These are phyloP conservation scores for Cynanchum wilfordii DNA, from an alignment of 257 asterid genomes.

Conservation along the genomic window DNA sequence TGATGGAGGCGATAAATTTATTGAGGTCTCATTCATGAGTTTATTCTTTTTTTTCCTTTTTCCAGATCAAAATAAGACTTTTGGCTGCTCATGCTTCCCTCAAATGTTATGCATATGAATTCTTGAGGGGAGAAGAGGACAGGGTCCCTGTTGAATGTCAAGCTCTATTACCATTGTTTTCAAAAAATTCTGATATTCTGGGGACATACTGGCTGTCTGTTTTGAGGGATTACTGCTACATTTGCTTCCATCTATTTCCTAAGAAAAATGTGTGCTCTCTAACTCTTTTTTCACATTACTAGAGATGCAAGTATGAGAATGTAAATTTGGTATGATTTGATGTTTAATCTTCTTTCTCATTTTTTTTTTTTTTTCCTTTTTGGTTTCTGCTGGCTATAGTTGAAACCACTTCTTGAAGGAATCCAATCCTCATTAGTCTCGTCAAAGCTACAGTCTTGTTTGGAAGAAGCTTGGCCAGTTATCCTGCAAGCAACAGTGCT, in stretches of 20 bases:
- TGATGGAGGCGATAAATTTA: neutral
- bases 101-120: conserved; percentile 76
- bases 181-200: conserved; percentile 68
- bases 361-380: neutral
- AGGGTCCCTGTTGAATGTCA: conserved; percentile 68
- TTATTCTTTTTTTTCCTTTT: conserved; percentile 22
- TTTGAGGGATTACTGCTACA: conserved; percentile 75
- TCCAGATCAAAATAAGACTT: conserved; percentile 91
- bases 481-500: conserved; percentile 87
- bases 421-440: conserved; percentile 75
- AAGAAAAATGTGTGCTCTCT: conserved; percentile 64
- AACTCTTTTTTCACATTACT: conserved; percentile 11
- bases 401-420: conserved; percentile 98
- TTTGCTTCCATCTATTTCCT: conserved; percentile 51
- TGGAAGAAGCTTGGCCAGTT: conserved; percentile 97
- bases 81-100: conserved; percentile 95
- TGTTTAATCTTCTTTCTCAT: conserved; percentile 13
- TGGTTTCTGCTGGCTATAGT: conserved; percentile 45
- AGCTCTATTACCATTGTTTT: conserved; percentile 76
- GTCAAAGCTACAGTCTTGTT: conserved; percentile 69
- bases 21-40: conserved; percentile 12
- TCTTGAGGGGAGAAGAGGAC: conserved; percentile 61
- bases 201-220: conserved; percentile 85
- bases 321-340: neutral
- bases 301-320: neutral